phyloP scores from a whole-genome alignment of 2,329 filamentous ascomycete genomes.

The Fusarium sp. region DNA sequence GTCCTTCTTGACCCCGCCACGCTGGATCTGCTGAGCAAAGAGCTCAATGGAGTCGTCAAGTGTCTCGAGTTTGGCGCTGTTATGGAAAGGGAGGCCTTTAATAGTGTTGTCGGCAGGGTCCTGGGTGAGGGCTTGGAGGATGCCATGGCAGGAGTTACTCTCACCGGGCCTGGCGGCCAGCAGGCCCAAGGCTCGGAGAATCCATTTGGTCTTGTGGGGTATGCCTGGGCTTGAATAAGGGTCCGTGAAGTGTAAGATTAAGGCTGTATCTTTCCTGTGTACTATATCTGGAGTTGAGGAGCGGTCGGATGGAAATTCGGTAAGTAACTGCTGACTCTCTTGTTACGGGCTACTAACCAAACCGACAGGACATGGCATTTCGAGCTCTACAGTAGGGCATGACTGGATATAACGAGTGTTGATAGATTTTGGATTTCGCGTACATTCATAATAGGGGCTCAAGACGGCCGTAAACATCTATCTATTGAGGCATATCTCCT shows the following conservation, averaged over 20 bases:
- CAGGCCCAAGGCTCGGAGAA: slow-evolving; percentile 5
- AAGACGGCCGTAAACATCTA: neutral
- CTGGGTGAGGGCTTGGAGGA: slow-evolving; percentile 46
- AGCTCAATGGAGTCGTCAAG: slow-evolving; percentile 58
- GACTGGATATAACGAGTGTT: neutral
- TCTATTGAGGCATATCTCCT: slow-evolving; percentile 7
- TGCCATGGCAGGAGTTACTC: slow-evolving; percentile 24
- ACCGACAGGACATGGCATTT: neutral
- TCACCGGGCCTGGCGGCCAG: slow-evolving; percentile 2
- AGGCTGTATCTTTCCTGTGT: neutral
- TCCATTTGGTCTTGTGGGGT: slow-evolving; percentile 18
- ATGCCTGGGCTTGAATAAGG: slow-evolving; percentile 21
- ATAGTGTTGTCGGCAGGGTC: slow-evolving; percentile 58
- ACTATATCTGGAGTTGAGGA: neutral
- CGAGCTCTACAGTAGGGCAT: neutral
- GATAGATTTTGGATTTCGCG: neutral
- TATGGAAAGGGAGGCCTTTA: slow-evolving; percentile 60
- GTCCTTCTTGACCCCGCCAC: slow-evolving; percentile 51
- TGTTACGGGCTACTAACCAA: neutral
- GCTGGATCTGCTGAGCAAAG: slow-evolving; percentile 55
- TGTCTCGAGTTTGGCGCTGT: slow-evolving; percentile 63
- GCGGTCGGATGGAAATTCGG: neutral
- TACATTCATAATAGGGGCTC: neutral
- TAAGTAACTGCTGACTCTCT: neutral
- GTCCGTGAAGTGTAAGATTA: neutral